Evolutionary conservation across 2,329 filamentous ascomycete genomes (phyloP).

Genomic region (Herpomyces periplanetae): DNA sequence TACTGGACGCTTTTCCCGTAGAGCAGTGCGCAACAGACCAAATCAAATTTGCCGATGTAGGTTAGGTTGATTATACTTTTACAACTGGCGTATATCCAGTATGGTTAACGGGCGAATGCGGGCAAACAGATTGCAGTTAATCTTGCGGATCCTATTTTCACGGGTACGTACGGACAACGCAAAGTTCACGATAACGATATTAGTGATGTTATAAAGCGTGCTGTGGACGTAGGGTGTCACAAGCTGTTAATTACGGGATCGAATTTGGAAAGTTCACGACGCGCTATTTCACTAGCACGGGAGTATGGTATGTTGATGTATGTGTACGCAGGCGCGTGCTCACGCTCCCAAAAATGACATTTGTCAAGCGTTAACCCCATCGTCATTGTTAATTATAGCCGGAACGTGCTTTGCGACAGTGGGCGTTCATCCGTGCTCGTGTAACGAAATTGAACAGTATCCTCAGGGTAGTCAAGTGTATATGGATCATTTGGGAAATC

Average conservation of each 20-base stretch:
- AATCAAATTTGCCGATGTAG: too few species aligned
- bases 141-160: conserved; percentile 61
- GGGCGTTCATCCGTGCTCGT: conserved; percentile 70
- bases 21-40: too few species aligned
- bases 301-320: conserved; percentile 25
- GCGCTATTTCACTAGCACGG: conserved; percentile 30
- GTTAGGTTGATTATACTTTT: too few species aligned
- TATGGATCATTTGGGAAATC: too few species aligned
- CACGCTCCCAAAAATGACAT: too few species aligned
- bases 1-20: too few species aligned
- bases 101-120: too few species aligned
- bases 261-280: conserved; percentile 32
- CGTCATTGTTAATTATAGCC: conserved; percentile 13
- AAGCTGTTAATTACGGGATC: conserved; percentile 86
- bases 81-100: too few species aligned
- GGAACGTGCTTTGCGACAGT: conserved; percentile 56
- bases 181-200: conserved; percentile 20
- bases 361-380: too few species aligned
- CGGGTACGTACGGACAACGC: conserved; percentile 43
- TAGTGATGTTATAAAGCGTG: conserved; percentile 33
- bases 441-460: conserved; percentile 28
- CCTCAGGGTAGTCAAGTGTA: too few species aligned
- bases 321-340: too few species aligned
- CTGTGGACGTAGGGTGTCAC: conserved; percentile 31
- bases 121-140: conserved; percentile 94